Evolutionary conservation across 108 stramenopile species (phyloP), one percentile per base, ranked within the genome.

Genomic region (Chaetoceros tenuissimus): DNA sequence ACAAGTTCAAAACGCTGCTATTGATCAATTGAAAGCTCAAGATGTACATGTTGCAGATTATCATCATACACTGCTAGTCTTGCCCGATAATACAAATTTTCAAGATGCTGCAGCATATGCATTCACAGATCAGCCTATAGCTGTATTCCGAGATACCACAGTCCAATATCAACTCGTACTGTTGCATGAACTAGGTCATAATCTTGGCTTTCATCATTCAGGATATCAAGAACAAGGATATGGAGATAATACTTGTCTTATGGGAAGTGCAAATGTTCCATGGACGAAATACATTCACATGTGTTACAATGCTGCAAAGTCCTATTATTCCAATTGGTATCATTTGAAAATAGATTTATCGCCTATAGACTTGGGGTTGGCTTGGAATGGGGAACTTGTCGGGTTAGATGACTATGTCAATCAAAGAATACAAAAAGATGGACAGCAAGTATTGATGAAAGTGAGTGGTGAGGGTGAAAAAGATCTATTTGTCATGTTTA

Each of bases 241-340:
- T 23, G 50, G 25, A 25, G 50, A 51, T 3, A 51, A 51, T 25
- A 51, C 24, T 17, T 51, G 50, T 25, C 22, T 51, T 17, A 51
- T 51, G 50, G 50, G 50, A 17, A 24, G 34, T 5, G 34, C 5
- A 13, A 40, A 40, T 13, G 13, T 40, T 40, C 34, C 34, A 13
- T 40, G 34, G 34, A 24, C 20, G 18, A 24, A 25, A 51, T 20
- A 23, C 17, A 17, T 25, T 23, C 20, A 24, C 17, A 51, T 51
- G 50, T 51, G 50, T 51, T 51, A 24, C 50, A 51, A 51, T 51
- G 50, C 50, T 21, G 50, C 50, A 51, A 51, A 51, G 24, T 25
- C 24, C 17, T 51, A 24, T 20, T 51, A 51, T 24, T 25, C 50
- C 17, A 25, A 25, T 25, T 51, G 50, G 50, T 51, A 51, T 24